A percentile compares a stretch with the other conserved stretches of the same genome.
Evolutionary conservation across 2,329 filamentous ascomycete genomes (phyloP).

Genomic region (Colletotrichum sp.): DNA sequence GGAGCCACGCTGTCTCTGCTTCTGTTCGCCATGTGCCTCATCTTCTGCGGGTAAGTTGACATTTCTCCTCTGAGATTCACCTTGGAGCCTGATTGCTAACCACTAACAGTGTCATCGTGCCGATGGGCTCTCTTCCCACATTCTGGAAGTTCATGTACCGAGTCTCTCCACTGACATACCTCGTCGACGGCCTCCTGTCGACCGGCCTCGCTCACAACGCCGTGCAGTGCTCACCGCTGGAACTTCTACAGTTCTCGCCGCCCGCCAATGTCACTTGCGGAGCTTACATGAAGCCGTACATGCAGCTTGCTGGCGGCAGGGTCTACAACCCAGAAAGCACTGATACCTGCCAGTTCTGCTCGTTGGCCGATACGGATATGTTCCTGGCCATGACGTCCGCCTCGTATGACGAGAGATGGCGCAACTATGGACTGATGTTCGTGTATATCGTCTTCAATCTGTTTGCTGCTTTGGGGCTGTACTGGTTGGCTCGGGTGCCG

Average conservation of each 20-base stretch:
- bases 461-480: slow-evolving; percentile 51
- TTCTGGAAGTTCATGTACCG: slow-evolving; percentile 79
- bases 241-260: slow-evolving; percentile 62
- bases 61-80: rapidly evolving
- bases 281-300: slow-evolving; percentile 52
- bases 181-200: slow-evolving; percentile 64
- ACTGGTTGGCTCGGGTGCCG: slow-evolving; percentile 46
- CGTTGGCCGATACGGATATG: slow-evolving; percentile 37
- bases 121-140: slow-evolving; percentile 58
- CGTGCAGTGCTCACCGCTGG: slow-evolving; percentile 25
- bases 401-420: slow-evolving; percentile 53
- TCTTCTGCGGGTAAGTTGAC: slow-evolving; percentile 53
- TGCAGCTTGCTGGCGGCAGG: slow-evolving; percentile 49
- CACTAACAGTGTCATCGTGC: slow-evolving; percentile 59
- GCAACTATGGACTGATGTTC: slow-evolving; percentile 60
- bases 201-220: slow-evolving; percentile 22
- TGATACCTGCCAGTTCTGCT: slow-evolving; percentile 49
- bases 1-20: slow-evolving; percentile 67
- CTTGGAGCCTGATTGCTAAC: neutral
- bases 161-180: slow-evolving; percentile 71
- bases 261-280: slow-evolving; percentile 49
- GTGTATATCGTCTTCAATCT: slow-evolving; percentile 56
- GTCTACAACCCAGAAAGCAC: slow-evolving; percentile 47
- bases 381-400: slow-evolving; percentile 43
- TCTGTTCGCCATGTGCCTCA: slow-evolving; percentile 63